These are phyloP conservation scores for Schwanniomyces pseudopolymorphus DNA, from an alignment of 805 yeast genomes.

Conservation along the genomic window DNA sequence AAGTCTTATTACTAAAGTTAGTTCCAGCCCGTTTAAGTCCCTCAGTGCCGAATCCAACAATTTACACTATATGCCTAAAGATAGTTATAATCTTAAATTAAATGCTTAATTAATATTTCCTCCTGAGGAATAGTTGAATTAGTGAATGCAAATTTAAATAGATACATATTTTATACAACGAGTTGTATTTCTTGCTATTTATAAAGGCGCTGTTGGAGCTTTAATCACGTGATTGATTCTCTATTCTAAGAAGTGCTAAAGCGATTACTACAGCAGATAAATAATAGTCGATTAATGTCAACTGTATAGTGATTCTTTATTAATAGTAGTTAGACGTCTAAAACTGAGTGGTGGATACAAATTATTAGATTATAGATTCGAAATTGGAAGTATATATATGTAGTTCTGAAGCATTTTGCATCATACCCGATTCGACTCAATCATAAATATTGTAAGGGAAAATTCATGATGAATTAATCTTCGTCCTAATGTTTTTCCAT, in stretches of 20 bases:
- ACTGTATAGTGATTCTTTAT: too few species aligned
- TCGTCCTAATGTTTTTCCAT: conserved; percentile 13
- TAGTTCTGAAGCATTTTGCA: too few species aligned
- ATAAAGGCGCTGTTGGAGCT: not conserved
- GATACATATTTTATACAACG: not conserved
- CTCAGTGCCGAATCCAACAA: not conserved
- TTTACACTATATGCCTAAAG: not conserved
- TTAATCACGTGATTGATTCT: not conserved
- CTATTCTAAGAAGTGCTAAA: too few species aligned
- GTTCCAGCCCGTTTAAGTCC: not conserved
- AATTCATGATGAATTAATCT: too few species aligned
- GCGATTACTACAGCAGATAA: too few species aligned
- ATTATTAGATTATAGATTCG: too few species aligned
- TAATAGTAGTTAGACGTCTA: too few species aligned
- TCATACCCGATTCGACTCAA: too few species aligned
- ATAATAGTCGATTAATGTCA: too few species aligned
- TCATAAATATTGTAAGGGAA: too few species aligned
- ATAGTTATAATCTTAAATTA: not conserved
- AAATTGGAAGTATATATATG: too few species aligned
- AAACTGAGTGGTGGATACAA: too few species aligned
- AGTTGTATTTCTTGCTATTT: not conserved
- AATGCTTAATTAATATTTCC: not conserved
- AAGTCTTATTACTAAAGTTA: not conserved
- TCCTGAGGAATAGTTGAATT: not conserved
- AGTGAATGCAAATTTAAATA: not conserved